Evolutionary conservation across 345 rosid genomes (phyloP).

Genomic region (Syzygium aqueum): DNA sequence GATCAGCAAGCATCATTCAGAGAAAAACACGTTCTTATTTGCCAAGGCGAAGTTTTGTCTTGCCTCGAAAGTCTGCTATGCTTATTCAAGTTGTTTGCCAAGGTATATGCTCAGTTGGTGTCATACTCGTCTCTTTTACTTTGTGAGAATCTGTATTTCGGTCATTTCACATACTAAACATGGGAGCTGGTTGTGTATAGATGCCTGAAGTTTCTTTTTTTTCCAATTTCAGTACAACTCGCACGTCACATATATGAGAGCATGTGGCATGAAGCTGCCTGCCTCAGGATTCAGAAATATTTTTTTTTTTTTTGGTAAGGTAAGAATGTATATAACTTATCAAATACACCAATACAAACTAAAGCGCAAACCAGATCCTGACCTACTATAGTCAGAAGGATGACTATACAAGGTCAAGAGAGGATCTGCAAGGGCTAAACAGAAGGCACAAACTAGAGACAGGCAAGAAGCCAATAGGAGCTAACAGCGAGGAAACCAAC

Average conservation of each 20-base stretch:
- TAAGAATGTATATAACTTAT: no score
- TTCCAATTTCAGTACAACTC: conserved; percentile 56
- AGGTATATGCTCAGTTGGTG: conserved; percentile 35
- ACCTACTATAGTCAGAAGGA: no score
- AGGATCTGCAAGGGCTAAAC: no score
- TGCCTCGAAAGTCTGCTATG: conserved; percentile 47
- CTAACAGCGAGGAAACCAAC: no score
- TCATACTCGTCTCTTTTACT: not conserved
- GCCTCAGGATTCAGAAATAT: conserved; percentile 68
- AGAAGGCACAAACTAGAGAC: no score
- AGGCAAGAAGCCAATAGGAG: no score
- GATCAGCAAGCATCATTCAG: conserved; percentile 92
- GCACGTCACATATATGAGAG: conserved; percentile 53
- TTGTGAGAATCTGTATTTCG: not conserved
- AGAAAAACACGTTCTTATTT: conserved; percentile 90
- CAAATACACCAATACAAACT: no score
- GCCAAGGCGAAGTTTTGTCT: conserved; percentile 54
- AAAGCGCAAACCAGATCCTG: no score
- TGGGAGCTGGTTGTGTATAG: not conserved
- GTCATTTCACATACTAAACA: not conserved
- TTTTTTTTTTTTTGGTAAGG: no score
- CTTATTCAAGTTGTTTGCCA: conserved; percentile 78
- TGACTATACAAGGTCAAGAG: no score
- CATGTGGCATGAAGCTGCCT: conserved; percentile 75
- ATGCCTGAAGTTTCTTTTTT: conserved; percentile 2